phyloP scores from a whole-genome alignment of 441 rosid species.

The Populus tomentosa region DNA sequence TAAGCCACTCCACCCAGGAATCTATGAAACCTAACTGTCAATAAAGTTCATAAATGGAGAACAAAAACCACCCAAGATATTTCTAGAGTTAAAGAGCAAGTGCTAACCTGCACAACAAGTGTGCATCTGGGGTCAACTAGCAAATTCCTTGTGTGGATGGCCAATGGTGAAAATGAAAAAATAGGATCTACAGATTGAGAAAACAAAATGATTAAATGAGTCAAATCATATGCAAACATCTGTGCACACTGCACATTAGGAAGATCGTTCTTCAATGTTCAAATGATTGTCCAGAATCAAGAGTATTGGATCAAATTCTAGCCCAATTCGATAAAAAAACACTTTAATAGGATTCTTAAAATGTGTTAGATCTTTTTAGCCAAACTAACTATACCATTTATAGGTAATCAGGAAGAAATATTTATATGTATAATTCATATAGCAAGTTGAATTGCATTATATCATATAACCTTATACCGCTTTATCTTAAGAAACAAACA shows the following conservation, averaged over 20 bases:
- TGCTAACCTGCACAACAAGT: constrained; percentile 86
- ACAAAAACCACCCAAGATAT: constrained; percentile 9
- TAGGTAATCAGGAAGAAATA: background rate
- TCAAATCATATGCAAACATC: background rate
- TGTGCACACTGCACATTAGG: background rate
- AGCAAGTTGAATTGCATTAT: background rate
- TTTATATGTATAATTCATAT: background rate
- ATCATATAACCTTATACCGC: background rate
- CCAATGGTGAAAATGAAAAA: constrained; percentile 91
- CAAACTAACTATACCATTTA: constrained; percentile 2
- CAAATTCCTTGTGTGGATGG: constrained; percentile 87
- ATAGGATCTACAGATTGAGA: constrained; percentile 67
- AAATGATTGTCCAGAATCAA: background rate
- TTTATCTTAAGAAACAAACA: background rate
- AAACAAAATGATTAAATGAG: background rate
- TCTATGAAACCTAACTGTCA: constrained; percentile 42
- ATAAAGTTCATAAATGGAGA: constrained; percentile 25
- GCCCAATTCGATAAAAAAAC: background rate
- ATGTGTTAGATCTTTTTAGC: background rate
- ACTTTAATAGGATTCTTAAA: background rate
- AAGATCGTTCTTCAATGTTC: background rate
- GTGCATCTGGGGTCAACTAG: constrained; percentile 92
- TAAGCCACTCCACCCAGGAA: constrained; percentile 98
- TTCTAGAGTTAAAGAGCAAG: constrained; percentile 8
- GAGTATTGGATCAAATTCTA: background rate